These are phyloP conservation scores for Lentinula sp. DNA, from an alignment of 768 basidiomycete genomes.

Conservation along the genomic window DNA sequence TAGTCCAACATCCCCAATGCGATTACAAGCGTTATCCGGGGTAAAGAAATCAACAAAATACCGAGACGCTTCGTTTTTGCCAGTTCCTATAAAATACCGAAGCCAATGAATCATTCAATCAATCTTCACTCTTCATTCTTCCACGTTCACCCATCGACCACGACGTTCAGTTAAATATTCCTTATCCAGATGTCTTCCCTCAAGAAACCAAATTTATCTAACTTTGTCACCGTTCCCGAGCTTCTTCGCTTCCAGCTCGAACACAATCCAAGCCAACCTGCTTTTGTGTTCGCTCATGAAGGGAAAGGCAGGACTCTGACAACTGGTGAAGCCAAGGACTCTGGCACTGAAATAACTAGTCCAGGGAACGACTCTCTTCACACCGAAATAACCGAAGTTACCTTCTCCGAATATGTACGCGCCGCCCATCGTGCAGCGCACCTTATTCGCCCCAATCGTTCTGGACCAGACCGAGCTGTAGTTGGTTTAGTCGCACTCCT, in stretches of 20 bases:
- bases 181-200: not conserved
- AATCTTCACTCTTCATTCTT: no score
- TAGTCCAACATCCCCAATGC: not conserved
- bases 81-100: not conserved
- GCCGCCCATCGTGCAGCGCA: constrained; percentile 18
- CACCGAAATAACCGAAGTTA: constrained; percentile 13
- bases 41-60: not conserved
- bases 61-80: not conserved
- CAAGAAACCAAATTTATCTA: constrained; percentile 12
- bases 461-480: not conserved
- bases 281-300: constrained; percentile 12
- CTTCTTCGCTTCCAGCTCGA: constrained; percentile 15
- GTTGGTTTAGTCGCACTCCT: constrained; percentile 11
- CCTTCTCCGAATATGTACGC: constrained; percentile 20
- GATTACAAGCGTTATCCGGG: not conserved
- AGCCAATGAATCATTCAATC: not conserved
- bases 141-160: not conserved
- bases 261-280: constrained; percentile 17
- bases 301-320: not conserved
- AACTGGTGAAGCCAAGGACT: no score
- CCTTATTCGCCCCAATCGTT: constrained; percentile 6
- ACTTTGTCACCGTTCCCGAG: constrained; percentile 17
- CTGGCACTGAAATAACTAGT: not conserved
- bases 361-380: no score
- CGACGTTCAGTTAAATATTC: not conserved